Evolutionary conservation across 805 yeast species (phyloP).

Genomic region (Spathaspora hagerdaliae): DNA sequence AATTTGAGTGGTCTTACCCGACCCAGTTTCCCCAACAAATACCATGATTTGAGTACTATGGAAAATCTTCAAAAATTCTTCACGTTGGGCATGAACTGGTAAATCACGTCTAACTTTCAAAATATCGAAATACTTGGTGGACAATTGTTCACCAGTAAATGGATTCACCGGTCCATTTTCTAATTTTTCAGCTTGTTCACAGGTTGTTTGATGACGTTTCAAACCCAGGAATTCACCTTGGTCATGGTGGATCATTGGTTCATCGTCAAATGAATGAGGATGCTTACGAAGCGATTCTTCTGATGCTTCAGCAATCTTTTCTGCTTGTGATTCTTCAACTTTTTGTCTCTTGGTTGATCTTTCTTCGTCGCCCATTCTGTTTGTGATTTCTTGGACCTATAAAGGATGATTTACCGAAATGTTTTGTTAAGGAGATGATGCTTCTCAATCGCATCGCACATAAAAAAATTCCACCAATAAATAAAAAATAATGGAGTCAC

Average conservation of each 20-base stretch:
- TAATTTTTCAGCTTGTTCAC: slow-evolving; percentile 53
- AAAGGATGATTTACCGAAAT: too few species aligned
- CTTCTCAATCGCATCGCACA: too few species aligned
- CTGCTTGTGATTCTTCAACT: slow-evolving; percentile 53
- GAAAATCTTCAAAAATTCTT: slow-evolving; percentile 78
- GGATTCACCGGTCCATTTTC: slow-evolving; percentile 67
- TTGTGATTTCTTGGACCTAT: too few species aligned
- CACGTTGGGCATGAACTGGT: slow-evolving; percentile 93
- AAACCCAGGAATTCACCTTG: slow-evolving; percentile 59
- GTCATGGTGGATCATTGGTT: slow-evolving; percentile 50
- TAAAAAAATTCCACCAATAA: too few species aligned
- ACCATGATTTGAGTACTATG: slow-evolving; percentile 93
- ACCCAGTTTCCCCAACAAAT: slow-evolving; percentile 98
- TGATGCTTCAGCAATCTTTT: slow-evolving; percentile 63
- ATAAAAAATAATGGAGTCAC: too few species aligned
- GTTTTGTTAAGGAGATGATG: too few species aligned
- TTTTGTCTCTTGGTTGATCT: slow-evolving; percentile 49
- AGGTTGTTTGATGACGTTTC: slow-evolving; percentile 61
- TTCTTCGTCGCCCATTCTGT: slow-evolving; percentile 12
- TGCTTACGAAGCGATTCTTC: slow-evolving; percentile 49
- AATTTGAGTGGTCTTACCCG: slow-evolving; percentile 97
- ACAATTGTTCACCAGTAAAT: slow-evolving; percentile 65
- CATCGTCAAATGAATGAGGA: slow-evolving; percentile 38
- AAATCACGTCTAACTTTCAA: slow-evolving; percentile 75
- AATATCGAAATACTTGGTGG: slow-evolving; percentile 71